phyloP scores from a whole-genome alignment of 2,329 filamentous ascomycete genomes.

The Tothia fuscella region DNA sequence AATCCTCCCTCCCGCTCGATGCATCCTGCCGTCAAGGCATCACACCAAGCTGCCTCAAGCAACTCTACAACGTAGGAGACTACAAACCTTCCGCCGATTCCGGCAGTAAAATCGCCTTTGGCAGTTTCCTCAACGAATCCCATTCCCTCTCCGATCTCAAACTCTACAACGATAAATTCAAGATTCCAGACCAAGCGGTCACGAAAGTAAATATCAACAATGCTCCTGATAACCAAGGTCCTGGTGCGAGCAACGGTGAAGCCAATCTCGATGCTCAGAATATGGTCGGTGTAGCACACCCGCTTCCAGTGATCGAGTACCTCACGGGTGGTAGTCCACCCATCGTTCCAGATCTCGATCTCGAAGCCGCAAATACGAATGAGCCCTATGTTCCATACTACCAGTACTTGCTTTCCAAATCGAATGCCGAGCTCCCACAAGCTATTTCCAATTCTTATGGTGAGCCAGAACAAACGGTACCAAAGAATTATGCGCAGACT shows the following conservation, averaged over 20 bases:
- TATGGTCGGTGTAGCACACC: slow-evolving; percentile 32
- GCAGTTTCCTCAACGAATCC: slow-evolving; percentile 37
- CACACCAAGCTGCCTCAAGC: slow-evolving; percentile 35
- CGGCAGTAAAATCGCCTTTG: slow-evolving; percentile 32
- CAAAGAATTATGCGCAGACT: slow-evolving; percentile 24
- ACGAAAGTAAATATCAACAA: not conserved
- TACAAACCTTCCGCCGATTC: slow-evolving; percentile 26
- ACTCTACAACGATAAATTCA: slow-evolving; percentile 5
- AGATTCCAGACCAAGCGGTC: slow-evolving; percentile 6
- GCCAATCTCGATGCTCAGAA: slow-evolving; percentile 29
- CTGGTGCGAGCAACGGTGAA: slow-evolving; percentile 22
- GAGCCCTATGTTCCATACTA: slow-evolving; percentile 35
- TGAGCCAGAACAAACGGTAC: slow-evolving; percentile 29
- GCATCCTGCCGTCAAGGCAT: slow-evolving; percentile 31
- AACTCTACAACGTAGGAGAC: slow-evolving; percentile 34
- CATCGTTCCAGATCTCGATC: slow-evolving; percentile 36
- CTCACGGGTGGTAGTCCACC: slow-evolving; percentile 35
- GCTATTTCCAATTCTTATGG: slow-evolving; percentile 29
- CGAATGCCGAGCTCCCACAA: slow-evolving; percentile 24
- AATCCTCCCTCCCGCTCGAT: slow-evolving; percentile 15
- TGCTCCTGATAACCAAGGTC: slow-evolving; percentile 3
- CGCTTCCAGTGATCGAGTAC: slow-evolving; percentile 34
- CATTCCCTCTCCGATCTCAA: slow-evolving; percentile 35
- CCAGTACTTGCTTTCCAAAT: slow-evolving; percentile 22
- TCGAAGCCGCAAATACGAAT: slow-evolving; percentile 30